Percentiles rank a stretch among this genome's conserved stretches.
phyloP scores from a whole-genome alignment of 169 alveolate species.

The Ichthyophthirius multifiliis region DNA sequence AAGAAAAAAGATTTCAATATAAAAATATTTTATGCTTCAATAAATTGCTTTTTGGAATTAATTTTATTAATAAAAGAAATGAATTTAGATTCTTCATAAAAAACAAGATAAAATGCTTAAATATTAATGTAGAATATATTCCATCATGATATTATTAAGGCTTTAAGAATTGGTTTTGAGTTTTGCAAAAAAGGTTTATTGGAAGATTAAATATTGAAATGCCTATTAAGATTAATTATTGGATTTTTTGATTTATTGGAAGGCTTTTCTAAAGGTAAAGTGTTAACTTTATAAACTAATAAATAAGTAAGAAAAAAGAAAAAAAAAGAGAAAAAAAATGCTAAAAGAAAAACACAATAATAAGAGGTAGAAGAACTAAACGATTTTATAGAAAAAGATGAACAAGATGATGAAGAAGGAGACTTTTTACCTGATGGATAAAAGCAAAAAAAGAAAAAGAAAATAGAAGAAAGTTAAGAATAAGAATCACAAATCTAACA shows the following conservation, averaged over 20 bases:
- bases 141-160: constrained; percentile 47
- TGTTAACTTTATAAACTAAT: constrained; percentile 59
- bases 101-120: constrained; percentile 53
- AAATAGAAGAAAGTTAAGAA: background rate
- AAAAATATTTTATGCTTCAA: constrained; percentile 49
- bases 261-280: constrained; percentile 66
- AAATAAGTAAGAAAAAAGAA: constrained; percentile 44
- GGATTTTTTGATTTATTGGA: constrained; percentile 57
- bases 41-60: constrained; percentile 39
- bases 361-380: constrained; percentile 25
- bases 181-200: constrained; percentile 36
- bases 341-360: background rate
- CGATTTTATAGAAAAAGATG: constrained; percentile 36
- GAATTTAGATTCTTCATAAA: constrained; percentile 37
- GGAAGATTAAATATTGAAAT: constrained; percentile 40
- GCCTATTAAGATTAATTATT: constrained; percentile 39
- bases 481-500: constrained; percentile 15
- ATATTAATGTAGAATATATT: constrained; percentile 58
- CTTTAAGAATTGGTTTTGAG: constrained; percentile 38
- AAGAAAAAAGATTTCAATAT: constrained; percentile 42
- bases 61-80: constrained; percentile 49
- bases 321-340: constrained; percentile 6
- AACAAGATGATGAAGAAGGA: constrained; percentile 29
- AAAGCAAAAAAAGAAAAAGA: background rate
- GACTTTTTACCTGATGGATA: constrained; percentile 24